phyloP scores from a whole-genome alignment of 306 rosid species.

The Fragaria iinumae region DNA sequence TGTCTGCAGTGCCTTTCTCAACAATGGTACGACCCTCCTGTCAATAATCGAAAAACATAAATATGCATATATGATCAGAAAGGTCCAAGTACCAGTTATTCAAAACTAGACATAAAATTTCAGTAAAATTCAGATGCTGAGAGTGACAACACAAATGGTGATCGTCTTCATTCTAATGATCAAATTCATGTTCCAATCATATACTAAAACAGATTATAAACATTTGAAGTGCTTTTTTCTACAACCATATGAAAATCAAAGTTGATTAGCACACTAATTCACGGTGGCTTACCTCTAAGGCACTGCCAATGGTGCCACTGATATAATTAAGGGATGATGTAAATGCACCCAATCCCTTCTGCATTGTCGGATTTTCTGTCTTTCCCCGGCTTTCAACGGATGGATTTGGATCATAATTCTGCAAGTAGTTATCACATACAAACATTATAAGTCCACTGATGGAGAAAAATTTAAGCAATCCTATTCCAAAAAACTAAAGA shows the following conservation, averaged over 20 bases:
- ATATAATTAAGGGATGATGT: slow-evolving; percentile 83
- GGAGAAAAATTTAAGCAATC: neutral
- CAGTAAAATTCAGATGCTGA: slow-evolving; percentile 7
- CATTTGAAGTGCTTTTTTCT: neutral
- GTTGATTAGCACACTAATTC: slow-evolving; percentile 8
- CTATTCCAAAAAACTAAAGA: neutral
- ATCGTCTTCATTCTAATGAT: neutral
- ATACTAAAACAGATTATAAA: neutral
- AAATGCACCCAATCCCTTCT: slow-evolving; percentile 74
- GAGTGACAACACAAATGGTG: neutral
- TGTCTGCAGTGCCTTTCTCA: slow-evolving; percentile 78
- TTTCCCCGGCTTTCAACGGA: slow-evolving; percentile 51
- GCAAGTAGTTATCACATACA: slow-evolving; percentile 25
- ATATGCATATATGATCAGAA: slow-evolving; percentile 23
- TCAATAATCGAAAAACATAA: neutral
- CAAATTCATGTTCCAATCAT: neutral
- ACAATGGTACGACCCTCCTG: slow-evolving; percentile 81
- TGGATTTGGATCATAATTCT: slow-evolving; percentile 48
- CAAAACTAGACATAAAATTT: neutral
- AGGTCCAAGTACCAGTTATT: neutral
- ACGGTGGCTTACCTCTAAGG: slow-evolving; percentile 68
- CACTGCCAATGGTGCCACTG: slow-evolving; percentile 86
- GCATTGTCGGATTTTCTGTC: slow-evolving; percentile 57
- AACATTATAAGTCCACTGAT: slow-evolving; percentile 19
- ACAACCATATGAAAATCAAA: slow-evolving; percentile 3